Evolutionary conservation across 1,139 yeast species (phyloP).

Genomic region (Blastobotrys persicus): DNA sequence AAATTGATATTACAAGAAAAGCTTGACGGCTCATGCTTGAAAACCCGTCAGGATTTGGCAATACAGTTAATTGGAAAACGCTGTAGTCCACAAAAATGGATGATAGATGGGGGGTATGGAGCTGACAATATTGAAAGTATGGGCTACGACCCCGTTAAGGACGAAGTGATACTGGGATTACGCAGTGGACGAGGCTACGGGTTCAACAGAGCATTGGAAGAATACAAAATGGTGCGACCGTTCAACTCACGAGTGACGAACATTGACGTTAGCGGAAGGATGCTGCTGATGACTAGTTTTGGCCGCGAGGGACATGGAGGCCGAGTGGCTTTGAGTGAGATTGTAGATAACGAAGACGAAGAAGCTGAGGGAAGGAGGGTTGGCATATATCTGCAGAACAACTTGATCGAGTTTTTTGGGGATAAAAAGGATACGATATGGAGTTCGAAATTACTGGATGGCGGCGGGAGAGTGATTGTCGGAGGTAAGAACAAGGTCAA

Average conservation of each 20-base stretch:
- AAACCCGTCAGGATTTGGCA: not conserved
- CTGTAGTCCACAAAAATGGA: conserved; percentile 1
- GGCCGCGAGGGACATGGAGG: not conserved
- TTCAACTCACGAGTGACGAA: conserved; percentile 6
- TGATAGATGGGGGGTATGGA: conserved; percentile 8
- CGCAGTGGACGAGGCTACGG: conserved; percentile 6
- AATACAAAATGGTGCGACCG: conserved; percentile 6
- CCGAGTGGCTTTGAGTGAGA: conserved; percentile 1
- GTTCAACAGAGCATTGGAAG: conserved; percentile 4
- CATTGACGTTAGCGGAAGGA: not conserved
- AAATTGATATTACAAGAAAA: not conserved
- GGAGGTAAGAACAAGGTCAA: conserved; percentile 5
- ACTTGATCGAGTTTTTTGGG: conserved; percentile 4
- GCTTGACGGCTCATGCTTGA: not conserved
- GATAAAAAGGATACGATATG: conserved; percentile 6
- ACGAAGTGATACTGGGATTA: conserved; percentile 3
- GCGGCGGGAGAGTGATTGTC: not conserved
- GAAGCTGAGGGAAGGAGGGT: conserved; percentile 5
- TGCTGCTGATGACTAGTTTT: conserved; percentile 7
- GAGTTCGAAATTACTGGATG: conserved; percentile 2
- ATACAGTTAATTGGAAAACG: not conserved
- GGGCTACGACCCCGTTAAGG: conserved; percentile 3
- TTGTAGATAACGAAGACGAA: conserved; percentile 7
- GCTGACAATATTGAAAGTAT: conserved; percentile 7
- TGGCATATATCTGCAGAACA: conserved; percentile 5